Conservation (phyloP, 2,329 filamentous ascomycete species). For the Hypoxylon sp. region DNA sequence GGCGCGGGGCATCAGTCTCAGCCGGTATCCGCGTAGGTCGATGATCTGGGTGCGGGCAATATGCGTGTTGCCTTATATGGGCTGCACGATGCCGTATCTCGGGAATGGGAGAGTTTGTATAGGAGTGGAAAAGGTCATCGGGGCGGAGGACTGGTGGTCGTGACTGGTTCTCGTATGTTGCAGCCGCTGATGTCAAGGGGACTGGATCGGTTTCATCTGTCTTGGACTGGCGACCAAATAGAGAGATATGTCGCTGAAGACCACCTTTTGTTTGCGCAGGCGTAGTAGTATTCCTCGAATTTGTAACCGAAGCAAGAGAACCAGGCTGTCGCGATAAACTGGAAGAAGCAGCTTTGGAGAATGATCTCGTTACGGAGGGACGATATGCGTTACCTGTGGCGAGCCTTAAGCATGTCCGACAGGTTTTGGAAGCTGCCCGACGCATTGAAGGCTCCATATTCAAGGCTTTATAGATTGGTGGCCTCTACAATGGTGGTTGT, state of each 20-base stretch:
- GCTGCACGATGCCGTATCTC: conserved; percentile 87
- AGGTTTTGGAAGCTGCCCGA: conserved; percentile 41
- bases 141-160: conserved; percentile 60
- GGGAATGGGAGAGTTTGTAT: conserved; percentile 86
- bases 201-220: conserved; percentile 28
- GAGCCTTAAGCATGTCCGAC: conserved; percentile 42
- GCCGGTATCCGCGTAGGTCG: conserved; percentile 74
- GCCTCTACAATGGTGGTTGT: conserved; percentile 14
- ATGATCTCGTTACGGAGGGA: conserved; percentile 32
- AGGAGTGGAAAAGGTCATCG: conserved; percentile 92
- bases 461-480: not conserved
- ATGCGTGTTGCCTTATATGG: conserved; percentile 91
- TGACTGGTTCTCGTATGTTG: conserved; percentile 29
- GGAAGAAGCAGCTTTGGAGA: conserved; percentile 36
- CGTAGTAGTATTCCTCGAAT: conserved; percentile 18
- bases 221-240: conserved; percentile 42
- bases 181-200: conserved; percentile 24
- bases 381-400: conserved; percentile 31
- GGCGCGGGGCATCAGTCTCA: conserved; percentile 69
- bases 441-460: conserved; percentile 45
- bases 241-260: conserved; percentile 39
- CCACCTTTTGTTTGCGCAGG: conserved; percentile 2
- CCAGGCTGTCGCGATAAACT: conserved; percentile 19
- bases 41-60: conserved; percentile 91
- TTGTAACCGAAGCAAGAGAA: conserved; percentile 18